Conservation (phyloP, 139 green algal genomes). For the Picochlorum costavermella region DNA sequence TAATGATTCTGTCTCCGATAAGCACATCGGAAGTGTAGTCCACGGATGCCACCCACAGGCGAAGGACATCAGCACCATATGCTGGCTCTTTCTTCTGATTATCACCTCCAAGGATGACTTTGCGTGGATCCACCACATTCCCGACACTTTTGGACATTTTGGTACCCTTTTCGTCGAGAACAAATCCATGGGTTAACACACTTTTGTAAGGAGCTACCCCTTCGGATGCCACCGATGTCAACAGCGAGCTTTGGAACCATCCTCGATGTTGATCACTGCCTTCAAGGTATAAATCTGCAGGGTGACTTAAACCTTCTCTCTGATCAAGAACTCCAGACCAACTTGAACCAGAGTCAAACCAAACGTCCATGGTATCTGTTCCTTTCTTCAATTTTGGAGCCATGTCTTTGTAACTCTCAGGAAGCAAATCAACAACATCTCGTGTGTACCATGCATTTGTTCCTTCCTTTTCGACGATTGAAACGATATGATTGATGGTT, state of each 20-base stretch:
- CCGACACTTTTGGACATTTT: constrained; percentile 94
- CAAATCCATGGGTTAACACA: constrained; percentile 86
- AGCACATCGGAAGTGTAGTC: constrained; percentile 93
- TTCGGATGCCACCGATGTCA: constrained; percentile 84
- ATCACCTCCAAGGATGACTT: constrained; percentile 84
- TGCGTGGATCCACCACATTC: constrained; percentile 90
- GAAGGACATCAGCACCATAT: constrained; percentile 89
- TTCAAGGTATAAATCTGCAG: constrained; percentile 96
- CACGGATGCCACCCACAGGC: constrained; percentile 90
- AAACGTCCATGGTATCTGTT: constrained; percentile 99
- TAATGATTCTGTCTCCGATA: constrained; percentile 68
- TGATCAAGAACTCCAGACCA: constrained; percentile 78
- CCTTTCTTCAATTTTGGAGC: constrained; percentile 60
- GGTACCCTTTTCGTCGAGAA: constrained; percentile 51
- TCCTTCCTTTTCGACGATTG: constrained; percentile 58
- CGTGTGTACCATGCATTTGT: constrained; percentile 82
- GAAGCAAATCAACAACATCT: constrained; percentile 80
- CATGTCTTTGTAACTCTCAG: constrained; percentile 40
- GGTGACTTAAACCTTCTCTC: constrained; percentile 47
- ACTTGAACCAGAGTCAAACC: constrained; percentile 93
- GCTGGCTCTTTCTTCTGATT: constrained; percentile 82
- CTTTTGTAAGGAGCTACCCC: constrained; percentile 79
- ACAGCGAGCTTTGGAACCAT: constrained; percentile 95
- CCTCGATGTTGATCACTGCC: constrained; percentile 94
- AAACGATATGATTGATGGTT: constrained; percentile 74